Evolutionary conservation across 345 rosid genomes (phyloP), one percentile per base, ranked within the genome.

Genomic region (Brassica nigra): DNA sequence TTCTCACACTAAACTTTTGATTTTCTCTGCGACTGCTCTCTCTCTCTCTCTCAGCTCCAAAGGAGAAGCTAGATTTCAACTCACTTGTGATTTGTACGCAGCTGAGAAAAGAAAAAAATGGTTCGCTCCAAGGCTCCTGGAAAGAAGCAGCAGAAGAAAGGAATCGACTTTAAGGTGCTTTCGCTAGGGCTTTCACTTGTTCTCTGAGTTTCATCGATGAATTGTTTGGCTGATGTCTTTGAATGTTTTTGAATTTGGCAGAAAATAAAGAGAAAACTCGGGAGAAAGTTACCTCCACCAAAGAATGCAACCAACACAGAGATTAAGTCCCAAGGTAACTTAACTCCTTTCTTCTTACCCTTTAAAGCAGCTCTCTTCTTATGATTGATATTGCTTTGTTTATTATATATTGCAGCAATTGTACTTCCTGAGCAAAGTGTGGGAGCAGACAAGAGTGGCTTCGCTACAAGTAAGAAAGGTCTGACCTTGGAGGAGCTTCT

Each of bases 181-280:
- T 52, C 66, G 1, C 37, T 4, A 84, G 93, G 82, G 44, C 14
- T 12, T 30, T 9, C 34, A 20, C 27, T 14, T 29, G 31, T 27
- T 33, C 28, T 69, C 49, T 28, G 9, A 59, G 44, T 33, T 57
- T 69, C 28, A 1, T 61, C 29, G 63, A 54, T 64, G 28, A 27
- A 34, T 12, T 42, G 4, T 20, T 71, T 49, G 57, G 57, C 4
- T 1, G 55, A 18, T 18, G 18, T 18, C 18, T 18, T 18, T 18
- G 18, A 18, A 18, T 18, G 18, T 18, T 61, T 18, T 30, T 62
- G 18, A 62, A 36, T 36, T 80, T 55, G 57, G 80, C 84, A 92
- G 97, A 94, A 94, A 94, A 90, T 94, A 47, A 92, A 91, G 85
- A 83, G 98, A 42, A 93, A 95, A 89, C 86, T 95, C 0, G 96